Evolutionary conservation across 1,284 basidiomycete genomes (phyloP).

Genomic region (Ceratobasidium sp.): DNA sequence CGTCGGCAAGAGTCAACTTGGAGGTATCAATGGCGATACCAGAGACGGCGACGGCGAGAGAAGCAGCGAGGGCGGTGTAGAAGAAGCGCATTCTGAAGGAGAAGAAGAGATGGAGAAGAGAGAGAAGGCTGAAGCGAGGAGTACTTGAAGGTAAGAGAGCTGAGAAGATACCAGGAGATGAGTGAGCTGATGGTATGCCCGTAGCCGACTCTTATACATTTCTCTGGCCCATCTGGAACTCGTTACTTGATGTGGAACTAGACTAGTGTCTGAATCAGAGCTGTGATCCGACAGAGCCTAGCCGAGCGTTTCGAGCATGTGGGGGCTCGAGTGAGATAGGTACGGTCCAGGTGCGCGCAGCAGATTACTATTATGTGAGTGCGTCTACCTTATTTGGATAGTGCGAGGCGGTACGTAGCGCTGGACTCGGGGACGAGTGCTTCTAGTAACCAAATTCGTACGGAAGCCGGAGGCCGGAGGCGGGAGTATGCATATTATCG

Average conservation of each 20-base stretch:
- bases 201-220: slow-evolving; percentile 7
- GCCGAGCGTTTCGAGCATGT: slow-evolving; percentile 25
- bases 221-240: background rate
- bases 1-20: slow-evolving; percentile 2
- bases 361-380: background rate
- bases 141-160: slow-evolving; percentile 12
- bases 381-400: background rate
- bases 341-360: background rate
- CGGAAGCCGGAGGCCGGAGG: background rate
- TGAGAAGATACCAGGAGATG: slow-evolving; percentile 17
- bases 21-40: background rate
- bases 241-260: slow-evolving; percentile 23
- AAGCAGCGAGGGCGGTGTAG: slow-evolving; percentile 12
- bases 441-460: background rate
- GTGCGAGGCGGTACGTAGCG: background rate
- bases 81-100: slow-evolving; percentile 30
- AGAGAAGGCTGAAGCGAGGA: background rate
- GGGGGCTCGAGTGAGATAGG: slow-evolving; percentile 36
- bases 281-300: slow-evolving; percentile 24
- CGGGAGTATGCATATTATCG: background rate
- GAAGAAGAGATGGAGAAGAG: slow-evolving; percentile 3
- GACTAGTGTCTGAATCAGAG: background rate
- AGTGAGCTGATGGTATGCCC: slow-evolving; percentile 8
- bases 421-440: background rate
- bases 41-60: slow-evolving; percentile 3